These are phyloP conservation scores for Termitomyces sp. DNA, from an alignment of 768 basidiomycete species.

Conservation along the genomic window DNA sequence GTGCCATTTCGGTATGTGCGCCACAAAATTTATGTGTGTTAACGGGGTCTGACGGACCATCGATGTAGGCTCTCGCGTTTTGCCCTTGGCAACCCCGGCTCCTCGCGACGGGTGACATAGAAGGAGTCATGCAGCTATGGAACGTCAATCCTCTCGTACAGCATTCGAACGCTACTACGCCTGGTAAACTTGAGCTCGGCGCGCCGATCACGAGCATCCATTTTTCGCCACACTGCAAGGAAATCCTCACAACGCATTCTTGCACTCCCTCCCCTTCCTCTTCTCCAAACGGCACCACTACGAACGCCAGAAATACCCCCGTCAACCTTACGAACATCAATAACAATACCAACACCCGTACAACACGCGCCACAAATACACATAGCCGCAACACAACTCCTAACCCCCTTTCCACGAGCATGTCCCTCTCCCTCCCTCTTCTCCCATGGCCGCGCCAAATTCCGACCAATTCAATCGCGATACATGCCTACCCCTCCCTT, in stretches of 20 bases:
- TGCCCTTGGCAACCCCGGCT: conserved; percentile 84
- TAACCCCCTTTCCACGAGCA: background rate
- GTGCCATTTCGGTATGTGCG: conserved; percentile 43
- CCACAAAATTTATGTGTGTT: background rate
- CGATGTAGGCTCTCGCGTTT: conserved; percentile 75
- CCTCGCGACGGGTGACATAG: conserved; percentile 70
- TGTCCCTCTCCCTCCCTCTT: background rate
- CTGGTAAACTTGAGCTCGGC: conserved; percentile 41
- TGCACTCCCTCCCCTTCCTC: background rate
- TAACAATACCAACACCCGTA: background rate
- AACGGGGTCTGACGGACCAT: background rate
- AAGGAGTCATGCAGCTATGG: conserved; percentile 53
- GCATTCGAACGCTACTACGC: conserved; percentile 38
- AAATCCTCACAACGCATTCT: conserved; percentile 50
- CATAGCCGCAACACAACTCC: background rate
- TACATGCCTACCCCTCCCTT: conserved; percentile 1
- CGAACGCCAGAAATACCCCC: background rate
- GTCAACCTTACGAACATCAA: background rate
- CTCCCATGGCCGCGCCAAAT: background rate
- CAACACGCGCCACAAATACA: background rate
- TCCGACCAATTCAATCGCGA: background rate
- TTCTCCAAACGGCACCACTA: background rate
- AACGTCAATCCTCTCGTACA: conserved; percentile 39
- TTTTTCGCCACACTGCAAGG: conserved; percentile 78
- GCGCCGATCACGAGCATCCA: conserved; percentile 67